phyloP scores from a whole-genome alignment of 495 filamentous ascomycete genomes.

The Penicillium dipodomyicola region DNA sequence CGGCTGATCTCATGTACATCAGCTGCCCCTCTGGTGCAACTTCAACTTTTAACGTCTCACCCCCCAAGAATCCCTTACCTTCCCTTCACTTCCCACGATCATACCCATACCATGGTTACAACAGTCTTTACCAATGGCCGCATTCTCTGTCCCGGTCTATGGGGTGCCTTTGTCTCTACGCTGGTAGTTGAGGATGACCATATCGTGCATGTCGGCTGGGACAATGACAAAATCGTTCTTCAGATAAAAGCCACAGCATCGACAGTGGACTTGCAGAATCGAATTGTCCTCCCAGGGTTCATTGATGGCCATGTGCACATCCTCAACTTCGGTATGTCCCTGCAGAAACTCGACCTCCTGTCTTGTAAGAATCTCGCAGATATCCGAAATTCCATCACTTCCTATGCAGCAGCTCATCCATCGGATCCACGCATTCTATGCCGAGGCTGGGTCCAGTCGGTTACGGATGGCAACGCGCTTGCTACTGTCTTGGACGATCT shows the following conservation, averaged over 20 bases:
- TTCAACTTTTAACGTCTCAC: too few species aligned
- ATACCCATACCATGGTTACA: constrained; percentile 15
- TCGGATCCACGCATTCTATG: constrained; percentile 51
- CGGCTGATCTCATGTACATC: too few species aligned
- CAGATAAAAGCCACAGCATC: constrained; percentile 25
- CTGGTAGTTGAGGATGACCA: constrained; percentile 34
- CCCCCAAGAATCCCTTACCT: not conserved
- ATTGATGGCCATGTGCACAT: constrained; percentile 65
- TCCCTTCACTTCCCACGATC: not conserved
- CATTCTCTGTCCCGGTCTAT: constrained; percentile 25
- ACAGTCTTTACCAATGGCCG: constrained; percentile 35
- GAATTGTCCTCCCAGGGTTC: constrained; percentile 56
- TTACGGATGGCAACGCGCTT: constrained; percentile 50
- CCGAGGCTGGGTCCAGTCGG: constrained; percentile 59
- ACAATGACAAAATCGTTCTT: constrained; percentile 17
- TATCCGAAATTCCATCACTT: constrained; percentile 48
- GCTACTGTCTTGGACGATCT: constrained; percentile 53
- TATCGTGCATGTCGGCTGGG: constrained; percentile 41
- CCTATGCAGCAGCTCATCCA: constrained; percentile 47
- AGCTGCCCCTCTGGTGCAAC: too few species aligned
- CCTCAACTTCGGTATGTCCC: constrained; percentile 56
- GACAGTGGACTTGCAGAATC: constrained; percentile 40
- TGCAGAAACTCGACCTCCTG: constrained; percentile 54
- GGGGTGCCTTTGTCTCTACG: constrained; percentile 18
- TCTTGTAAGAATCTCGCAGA: constrained; percentile 49